These are phyloP conservation scores for Colletotrichum tropicale DNA, from an alignment of 2,329 filamentous ascomycete genomes.

Conservation along the genomic window DNA sequence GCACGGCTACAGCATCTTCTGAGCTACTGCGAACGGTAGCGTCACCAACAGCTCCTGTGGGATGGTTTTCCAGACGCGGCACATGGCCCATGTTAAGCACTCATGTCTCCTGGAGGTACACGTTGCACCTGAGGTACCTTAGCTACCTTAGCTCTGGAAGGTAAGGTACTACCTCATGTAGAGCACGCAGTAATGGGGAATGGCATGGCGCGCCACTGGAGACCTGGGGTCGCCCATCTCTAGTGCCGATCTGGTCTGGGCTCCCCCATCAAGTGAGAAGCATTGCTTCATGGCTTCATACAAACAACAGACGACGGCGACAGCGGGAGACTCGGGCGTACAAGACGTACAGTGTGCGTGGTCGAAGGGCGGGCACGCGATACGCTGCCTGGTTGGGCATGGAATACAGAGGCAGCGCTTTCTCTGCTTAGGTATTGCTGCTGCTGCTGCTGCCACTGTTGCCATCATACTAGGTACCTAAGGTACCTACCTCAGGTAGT, in stretches of 20 bases:
- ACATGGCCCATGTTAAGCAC: not conserved
- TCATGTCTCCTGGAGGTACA: not conserved
- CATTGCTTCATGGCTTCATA: not conserved
- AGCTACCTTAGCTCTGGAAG: not conserved
- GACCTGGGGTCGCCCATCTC: not conserved
- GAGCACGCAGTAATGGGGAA: not conserved
- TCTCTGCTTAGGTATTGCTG: not conserved
- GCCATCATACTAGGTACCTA: not conserved
- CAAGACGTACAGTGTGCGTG: not conserved
- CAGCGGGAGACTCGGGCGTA: not conserved
- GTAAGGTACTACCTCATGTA: not conserved
- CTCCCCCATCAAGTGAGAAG: not conserved
- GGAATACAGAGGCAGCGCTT: not conserved
- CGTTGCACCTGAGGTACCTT: not conserved
- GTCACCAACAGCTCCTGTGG: not conserved
- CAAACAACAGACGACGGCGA: not conserved
- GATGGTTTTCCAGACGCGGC: not conserved
- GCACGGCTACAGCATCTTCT: not conserved
- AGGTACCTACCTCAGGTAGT: not conserved
- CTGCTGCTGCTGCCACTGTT: not conserved
- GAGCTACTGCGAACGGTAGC: not conserved
- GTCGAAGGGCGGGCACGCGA: not conserved
- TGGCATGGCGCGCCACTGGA: not conserved
- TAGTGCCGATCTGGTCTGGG: conserved; percentile 5
- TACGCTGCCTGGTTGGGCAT: not conserved